Evolutionary conservation across 2,329 filamentous ascomycete species (phyloP).

Genomic region (Allantophomopsis cytisporea): DNA sequence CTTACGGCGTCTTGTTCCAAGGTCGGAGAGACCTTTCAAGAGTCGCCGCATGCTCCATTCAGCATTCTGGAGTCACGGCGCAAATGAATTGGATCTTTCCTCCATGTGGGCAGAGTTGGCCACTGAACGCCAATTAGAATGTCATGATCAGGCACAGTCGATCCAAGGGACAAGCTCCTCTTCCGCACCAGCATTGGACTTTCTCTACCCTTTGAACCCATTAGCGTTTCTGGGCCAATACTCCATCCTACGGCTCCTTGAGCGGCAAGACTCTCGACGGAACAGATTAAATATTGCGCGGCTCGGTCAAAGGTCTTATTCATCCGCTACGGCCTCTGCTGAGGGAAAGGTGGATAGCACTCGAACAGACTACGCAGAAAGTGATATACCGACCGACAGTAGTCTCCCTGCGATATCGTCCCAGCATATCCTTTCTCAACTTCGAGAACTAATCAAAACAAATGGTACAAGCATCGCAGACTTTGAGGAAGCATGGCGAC

Average conservation of each 20-base stretch:
- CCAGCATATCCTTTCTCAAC: too few species aligned
- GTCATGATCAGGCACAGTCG: too few species aligned
- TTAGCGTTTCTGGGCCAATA: constrained; percentile 19
- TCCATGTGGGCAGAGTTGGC: constrained; percentile 10
- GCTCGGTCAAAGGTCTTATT: constrained; percentile 18
- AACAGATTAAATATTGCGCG: constrained; percentile 6
- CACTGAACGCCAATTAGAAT: too few species aligned
- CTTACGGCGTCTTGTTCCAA: constrained; percentile 32
- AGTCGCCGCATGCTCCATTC: constrained; percentile 35
- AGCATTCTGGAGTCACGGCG: constrained; percentile 40
- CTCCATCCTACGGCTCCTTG: constrained; percentile 7
- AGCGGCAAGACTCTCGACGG: constrained; percentile 12
- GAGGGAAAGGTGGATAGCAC: too few species aligned
- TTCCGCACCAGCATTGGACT: constrained; percentile 19
- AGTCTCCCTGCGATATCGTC: too few species aligned
- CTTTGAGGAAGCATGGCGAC: constrained; percentile 25
- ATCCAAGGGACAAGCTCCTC: background rate
- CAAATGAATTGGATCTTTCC: constrained; percentile 18
- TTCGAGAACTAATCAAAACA: too few species aligned
- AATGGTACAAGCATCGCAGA: too few species aligned
- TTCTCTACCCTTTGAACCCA: constrained; percentile 25
- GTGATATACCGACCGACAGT: too few species aligned
- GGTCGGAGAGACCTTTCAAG: constrained; percentile 16
- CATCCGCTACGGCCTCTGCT: constrained; percentile 11
- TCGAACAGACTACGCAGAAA: too few species aligned